A percentile compares a stretch with the other conserved stretches of the same genome.
These are phyloP conservation scores for Spathaspora boniae DNA, from an alignment of 805 yeast species.

Conservation along the genomic window DNA sequence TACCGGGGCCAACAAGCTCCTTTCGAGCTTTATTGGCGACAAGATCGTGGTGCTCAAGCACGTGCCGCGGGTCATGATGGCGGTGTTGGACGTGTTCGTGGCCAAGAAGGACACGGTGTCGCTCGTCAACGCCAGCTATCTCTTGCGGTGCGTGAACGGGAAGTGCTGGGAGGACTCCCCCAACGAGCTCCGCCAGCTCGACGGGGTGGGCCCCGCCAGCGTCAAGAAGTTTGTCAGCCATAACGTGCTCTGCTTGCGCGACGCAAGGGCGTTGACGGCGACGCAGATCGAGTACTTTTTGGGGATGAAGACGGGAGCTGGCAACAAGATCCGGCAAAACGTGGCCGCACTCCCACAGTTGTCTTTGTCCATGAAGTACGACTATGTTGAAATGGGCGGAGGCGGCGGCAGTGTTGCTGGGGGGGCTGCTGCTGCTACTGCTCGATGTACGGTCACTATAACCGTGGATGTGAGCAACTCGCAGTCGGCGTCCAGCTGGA, in stretches of 20 bases:
- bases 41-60: conserved; percentile 41
- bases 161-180: conserved; percentile 51
- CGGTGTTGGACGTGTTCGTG: conserved; percentile 42
- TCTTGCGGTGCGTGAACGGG: conserved; percentile 40
- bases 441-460: conserved; percentile 4
- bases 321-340: conserved; percentile 32
- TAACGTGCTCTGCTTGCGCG: conserved; percentile 28
- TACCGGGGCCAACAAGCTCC: conserved; percentile 36
- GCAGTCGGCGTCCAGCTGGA: conserved; percentile 24
- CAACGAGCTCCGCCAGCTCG: conserved; percentile 44
- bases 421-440: not conserved
- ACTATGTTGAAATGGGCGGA: not conserved
- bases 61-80: conserved; percentile 39
- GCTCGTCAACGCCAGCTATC: conserved; percentile 30
- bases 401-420: conserved; percentile 1
- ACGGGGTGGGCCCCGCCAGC: conserved; percentile 42
- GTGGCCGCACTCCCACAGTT: conserved; percentile 36
- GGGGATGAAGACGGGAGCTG: conserved; percentile 40
- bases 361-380: not conserved
- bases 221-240: conserved; percentile 36
- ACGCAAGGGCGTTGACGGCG: conserved; percentile 23
- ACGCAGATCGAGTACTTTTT: conserved; percentile 39
- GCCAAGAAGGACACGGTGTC: conserved; percentile 42
- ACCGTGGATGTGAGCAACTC: conserved; percentile 2
- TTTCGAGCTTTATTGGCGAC: conserved; percentile 41